Conservation (phyloP, 1,284 basidiomycete genomes). For the Fomes fomentarius region DNA sequence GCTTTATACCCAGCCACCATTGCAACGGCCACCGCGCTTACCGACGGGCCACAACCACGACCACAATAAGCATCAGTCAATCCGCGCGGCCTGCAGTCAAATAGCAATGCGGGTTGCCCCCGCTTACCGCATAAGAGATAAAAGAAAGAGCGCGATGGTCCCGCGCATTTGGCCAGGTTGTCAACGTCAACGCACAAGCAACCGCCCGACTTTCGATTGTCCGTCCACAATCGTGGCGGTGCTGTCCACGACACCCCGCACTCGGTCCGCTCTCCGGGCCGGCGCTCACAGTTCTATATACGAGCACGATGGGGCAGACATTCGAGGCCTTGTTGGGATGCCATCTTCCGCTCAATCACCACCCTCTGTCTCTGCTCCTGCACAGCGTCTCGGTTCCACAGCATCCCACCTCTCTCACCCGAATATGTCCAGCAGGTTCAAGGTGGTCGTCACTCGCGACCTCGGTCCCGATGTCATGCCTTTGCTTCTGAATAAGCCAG, state of each 20-base stretch:
- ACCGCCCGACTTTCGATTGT: neutral
- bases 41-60: neutral
- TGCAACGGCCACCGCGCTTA: neutral
- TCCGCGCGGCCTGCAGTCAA: too few relatives aligned
- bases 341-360: neutral
- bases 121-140: too few relatives aligned
- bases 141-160: neutral
- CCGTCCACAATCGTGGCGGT: neutral
- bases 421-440: slow-evolving; percentile 33
- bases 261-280: neutral
- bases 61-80: neutral
- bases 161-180: neutral
- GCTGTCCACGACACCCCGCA: neutral
- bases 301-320: neutral
- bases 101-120: too few relatives aligned
- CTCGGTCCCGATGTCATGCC: slow-evolving; percentile 77
- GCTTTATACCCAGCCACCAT: neutral
- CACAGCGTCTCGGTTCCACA: slow-evolving; percentile 9
- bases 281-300: neutral
- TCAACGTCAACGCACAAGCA: neutral
- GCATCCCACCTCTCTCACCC: slow-evolving; percentile 7
- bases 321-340: slow-evolving; percentile 1
- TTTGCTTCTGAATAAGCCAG: slow-evolving; percentile 51
- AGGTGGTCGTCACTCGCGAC: slow-evolving; percentile 70
- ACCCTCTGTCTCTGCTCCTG: neutral